Conservation (phyloP, 2,329 filamentous ascomycete genomes). For the Knoxdaviesia proteae region DNA sequence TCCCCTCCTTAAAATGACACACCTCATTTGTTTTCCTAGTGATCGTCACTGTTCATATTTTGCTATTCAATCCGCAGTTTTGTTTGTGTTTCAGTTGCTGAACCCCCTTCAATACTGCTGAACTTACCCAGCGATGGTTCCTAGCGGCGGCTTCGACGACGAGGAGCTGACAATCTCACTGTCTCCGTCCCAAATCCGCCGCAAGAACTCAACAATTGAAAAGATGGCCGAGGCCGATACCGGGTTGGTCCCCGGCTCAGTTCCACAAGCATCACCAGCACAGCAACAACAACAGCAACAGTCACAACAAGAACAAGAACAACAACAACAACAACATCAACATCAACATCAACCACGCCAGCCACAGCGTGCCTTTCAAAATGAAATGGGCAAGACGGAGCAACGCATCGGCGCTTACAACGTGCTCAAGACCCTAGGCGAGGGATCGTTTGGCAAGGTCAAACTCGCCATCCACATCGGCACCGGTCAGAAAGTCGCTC, state of each 20-base stretch:
- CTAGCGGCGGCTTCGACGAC: slow-evolving; percentile 39
- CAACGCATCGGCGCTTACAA: slow-evolving; percentile 84
- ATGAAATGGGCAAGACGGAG: slow-evolving; percentile 18
- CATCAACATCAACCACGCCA: slow-evolving; percentile 8
- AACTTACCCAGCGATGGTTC: no score
- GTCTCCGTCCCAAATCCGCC: slow-evolving; percentile 41
- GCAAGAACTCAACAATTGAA: slow-evolving; percentile 15
- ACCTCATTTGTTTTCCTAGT: no score
- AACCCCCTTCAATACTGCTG: no score
- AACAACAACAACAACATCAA: slow-evolving; percentile 11
- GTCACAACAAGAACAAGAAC: slow-evolving; percentile 5
- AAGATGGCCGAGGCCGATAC: slow-evolving; percentile 9
- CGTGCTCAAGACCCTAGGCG: slow-evolving; percentile 73
- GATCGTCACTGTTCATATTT: no score
- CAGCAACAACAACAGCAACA: slow-evolving; percentile 6
- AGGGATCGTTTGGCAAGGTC: slow-evolving; percentile 96
- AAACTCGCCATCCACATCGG: slow-evolving; percentile 86
- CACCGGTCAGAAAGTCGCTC: slow-evolving; percentile 82
- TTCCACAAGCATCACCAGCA: slow-evolving; percentile 6
- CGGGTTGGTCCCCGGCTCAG: slow-evolving; percentile 10
- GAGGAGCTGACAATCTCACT: slow-evolving; percentile 68
- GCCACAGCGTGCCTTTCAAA: slow-evolving; percentile 2
- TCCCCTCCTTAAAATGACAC: no score
- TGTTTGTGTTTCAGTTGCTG: no score
- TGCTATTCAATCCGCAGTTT: no score